Conservation (phyloP, 352 stramenopile species). For the Phytopythium montanum region DNA sequence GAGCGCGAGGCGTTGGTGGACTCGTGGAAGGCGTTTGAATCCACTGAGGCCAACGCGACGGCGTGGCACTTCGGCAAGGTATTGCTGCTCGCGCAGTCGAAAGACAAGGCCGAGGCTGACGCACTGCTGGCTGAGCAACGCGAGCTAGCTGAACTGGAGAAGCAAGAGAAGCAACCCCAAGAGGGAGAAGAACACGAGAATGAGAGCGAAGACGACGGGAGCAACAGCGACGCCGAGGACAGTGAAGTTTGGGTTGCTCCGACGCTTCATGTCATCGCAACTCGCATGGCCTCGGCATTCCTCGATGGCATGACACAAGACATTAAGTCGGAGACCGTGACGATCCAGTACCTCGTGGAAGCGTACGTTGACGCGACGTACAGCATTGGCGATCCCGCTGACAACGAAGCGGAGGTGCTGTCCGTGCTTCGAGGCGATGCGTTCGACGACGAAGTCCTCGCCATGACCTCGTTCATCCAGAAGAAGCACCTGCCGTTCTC, state of each 20-base stretch:
- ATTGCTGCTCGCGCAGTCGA: constrained; percentile 58
- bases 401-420: constrained; percentile 48
- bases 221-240: constrained; percentile 10
- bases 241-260: constrained; percentile 8
- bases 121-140: neutral
- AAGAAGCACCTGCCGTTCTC: constrained; percentile 75
- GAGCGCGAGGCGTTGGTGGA: constrained; percentile 37
- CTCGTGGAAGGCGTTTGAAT: constrained; percentile 32
- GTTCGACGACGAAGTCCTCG: constrained; percentile 57
- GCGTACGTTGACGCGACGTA: constrained; percentile 55
- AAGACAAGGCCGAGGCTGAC: constrained; percentile 28
- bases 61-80: constrained; percentile 81
- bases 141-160: neutral
- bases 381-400: constrained; percentile 20
- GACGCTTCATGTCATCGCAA: constrained; percentile 13
- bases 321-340: constrained; percentile 27
- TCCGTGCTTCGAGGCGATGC: constrained; percentile 34
- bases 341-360: constrained; percentile 52
- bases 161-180: neutral
- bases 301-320: constrained; percentile 52
- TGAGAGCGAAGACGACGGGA: neutral
- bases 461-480: constrained; percentile 77
- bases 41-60: constrained; percentile 39
- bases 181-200: constrained; percentile 3
- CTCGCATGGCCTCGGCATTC: constrained; percentile 42